These are phyloP conservation scores for Stenogyne calaminthoides DNA, from an alignment of 305 asterid genomes.

Conservation along the genomic window DNA sequence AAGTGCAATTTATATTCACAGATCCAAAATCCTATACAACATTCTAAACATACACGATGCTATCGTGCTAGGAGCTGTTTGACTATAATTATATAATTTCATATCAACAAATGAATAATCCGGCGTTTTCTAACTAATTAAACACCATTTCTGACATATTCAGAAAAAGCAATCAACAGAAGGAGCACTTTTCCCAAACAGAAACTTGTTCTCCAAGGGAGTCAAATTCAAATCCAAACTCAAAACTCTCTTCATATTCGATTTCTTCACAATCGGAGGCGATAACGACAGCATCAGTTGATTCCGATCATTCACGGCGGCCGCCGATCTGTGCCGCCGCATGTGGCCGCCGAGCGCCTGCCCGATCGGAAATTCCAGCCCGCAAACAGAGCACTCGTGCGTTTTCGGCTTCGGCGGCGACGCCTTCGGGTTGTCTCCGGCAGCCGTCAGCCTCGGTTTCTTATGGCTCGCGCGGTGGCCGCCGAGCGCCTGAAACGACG, in stretches of 20 bases:
- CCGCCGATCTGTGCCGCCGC: constrained; percentile 50
- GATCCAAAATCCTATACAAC: constrained; percentile 20
- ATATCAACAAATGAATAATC: constrained; percentile 36
- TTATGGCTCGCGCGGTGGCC: constrained; percentile 73
- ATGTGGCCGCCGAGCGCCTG: constrained; percentile 68
- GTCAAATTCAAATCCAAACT: constrained; percentile 54
- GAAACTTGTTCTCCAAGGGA: constrained; percentile 50
- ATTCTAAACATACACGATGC: neutral
- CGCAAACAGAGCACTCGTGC: constrained; percentile 57
- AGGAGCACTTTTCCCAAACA: constrained; percentile 35
- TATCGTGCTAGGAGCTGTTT: constrained; percentile 10
- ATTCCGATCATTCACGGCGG: constrained; percentile 13
- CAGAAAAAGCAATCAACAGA: constrained; percentile 39
- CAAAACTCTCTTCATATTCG: constrained; percentile 43
- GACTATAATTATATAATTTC: neutral
- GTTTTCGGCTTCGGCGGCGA: constrained; percentile 53
- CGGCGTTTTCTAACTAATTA: neutral
- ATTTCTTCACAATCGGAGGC: constrained; percentile 42
- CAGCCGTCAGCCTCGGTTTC: constrained; percentile 38
- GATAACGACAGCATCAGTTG: constrained; percentile 22
- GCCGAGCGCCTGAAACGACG: constrained; percentile 65
- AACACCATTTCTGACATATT: neutral
- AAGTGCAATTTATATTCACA: neutral
- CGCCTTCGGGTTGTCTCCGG: constrained; percentile 14
- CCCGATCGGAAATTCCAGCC: constrained; percentile 54